Conservation (phyloP, 139 green algal species). For the Ulvella scutata region DNA sequence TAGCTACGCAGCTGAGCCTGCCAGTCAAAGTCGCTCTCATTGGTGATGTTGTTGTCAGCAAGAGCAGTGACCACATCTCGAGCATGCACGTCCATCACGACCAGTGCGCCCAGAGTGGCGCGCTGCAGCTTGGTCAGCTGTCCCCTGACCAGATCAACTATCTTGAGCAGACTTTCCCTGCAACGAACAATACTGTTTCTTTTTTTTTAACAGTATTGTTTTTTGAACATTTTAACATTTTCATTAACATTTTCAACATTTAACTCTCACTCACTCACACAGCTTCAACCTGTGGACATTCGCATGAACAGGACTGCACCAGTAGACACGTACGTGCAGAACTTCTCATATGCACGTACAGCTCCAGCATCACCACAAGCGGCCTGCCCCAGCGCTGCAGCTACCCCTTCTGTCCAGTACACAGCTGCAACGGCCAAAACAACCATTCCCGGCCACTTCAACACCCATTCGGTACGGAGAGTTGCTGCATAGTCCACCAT, state of each 20-base stretch:
- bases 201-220: too few relatives aligned
- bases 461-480: conserved; percentile 31
- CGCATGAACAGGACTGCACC: neutral
- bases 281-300: too few relatives aligned
- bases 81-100: conserved; percentile 24
- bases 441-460: conserved; percentile 31
- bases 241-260: too few relatives aligned
- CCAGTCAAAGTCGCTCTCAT: conserved; percentile 15
- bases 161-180: neutral
- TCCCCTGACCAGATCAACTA: conserved; percentile 36
- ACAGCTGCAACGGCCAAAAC: conserved; percentile 25
- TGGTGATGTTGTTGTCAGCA: neutral
- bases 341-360: conserved; percentile 13
- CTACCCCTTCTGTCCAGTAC: conserved; percentile 26
- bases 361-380: conserved; percentile 16
- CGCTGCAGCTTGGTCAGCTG: conserved; percentile 63
- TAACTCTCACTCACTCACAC: too few relatives aligned
- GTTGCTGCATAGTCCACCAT: conserved; percentile 23
- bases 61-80: conserved; percentile 18
- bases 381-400: conserved; percentile 12
- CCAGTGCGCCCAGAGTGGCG: conserved; percentile 39
- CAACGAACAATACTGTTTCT: too few relatives aligned
- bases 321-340: conserved; percentile 11
- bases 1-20: conserved; percentile 20
- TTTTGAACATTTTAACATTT: too few relatives aligned